Conservation (phyloP, 441 rosid species). For the Hura crepitans region DNA sequence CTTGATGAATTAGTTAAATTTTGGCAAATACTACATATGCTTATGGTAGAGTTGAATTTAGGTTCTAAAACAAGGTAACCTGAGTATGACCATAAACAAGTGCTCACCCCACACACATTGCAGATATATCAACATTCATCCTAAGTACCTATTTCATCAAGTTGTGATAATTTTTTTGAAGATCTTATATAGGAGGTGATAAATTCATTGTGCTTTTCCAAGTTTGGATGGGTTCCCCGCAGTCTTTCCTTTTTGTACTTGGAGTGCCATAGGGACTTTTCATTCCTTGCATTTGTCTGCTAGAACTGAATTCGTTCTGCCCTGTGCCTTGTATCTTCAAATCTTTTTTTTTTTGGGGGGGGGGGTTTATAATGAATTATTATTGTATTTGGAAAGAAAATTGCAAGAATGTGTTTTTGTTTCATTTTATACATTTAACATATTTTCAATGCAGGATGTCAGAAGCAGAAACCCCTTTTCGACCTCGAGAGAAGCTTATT, state of each 20-base stretch:
- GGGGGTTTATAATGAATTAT: background rate
- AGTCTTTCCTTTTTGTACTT: background rate
- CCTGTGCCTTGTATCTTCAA: background rate
- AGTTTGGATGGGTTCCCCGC: background rate
- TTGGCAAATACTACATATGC: background rate
- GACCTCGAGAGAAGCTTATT: slow-evolving; percentile 69
- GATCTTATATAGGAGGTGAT: background rate
- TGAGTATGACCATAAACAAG: background rate
- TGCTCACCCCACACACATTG: background rate
- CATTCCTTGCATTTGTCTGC: background rate
- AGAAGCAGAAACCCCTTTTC: slow-evolving; percentile 50
- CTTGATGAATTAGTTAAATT: background rate
- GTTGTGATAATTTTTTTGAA: background rate
- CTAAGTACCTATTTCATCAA: background rate
- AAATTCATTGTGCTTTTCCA: background rate
- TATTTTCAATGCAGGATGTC: slow-evolving; percentile 47
- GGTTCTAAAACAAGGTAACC: background rate
- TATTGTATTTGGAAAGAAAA: background rate
- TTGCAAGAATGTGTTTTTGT: background rate
- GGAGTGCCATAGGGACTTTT: background rate
- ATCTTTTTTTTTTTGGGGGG: too few relatives aligned
- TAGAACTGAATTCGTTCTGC: background rate
- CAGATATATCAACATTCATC: background rate
- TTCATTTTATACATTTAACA: background rate
- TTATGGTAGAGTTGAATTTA: background rate